Percentiles rank a stretch among this genome's conserved stretches.
These are phyloP conservation scores for Tetrahymena borealis DNA, from an alignment of 73 alveolate species.

Conservation along the genomic window DNA sequence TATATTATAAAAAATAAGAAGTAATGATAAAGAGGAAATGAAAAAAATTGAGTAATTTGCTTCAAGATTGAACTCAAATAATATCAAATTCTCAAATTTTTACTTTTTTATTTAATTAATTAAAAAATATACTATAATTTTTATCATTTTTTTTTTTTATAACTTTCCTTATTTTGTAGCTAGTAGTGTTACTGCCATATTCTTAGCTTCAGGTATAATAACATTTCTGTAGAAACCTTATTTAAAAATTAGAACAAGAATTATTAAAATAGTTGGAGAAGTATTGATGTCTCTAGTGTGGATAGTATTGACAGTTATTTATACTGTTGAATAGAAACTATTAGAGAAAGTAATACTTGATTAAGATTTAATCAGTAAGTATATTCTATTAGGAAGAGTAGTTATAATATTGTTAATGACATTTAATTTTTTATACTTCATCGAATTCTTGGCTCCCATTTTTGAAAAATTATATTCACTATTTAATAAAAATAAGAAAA, in stretches of 20 bases:
- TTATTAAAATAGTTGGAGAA: background rate
- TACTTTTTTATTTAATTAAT: background rate
- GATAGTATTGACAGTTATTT: background rate
- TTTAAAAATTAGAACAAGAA: background rate
- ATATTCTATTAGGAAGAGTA: background rate
- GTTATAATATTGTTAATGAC: background rate
- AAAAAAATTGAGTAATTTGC: background rate
- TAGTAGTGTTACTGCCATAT: background rate
- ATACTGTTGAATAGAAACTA: background rate
- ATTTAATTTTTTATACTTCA: no score
- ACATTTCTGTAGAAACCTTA: background rate
- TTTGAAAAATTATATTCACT: no score
- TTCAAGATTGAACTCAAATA: background rate
- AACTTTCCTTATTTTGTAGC: background rate
- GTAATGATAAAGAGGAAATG: background rate
- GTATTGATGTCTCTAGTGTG: background rate
- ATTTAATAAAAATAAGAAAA: no score
- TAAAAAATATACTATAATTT: background rate
- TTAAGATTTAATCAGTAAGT: background rate
- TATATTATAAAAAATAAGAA: no score
- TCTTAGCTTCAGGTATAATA: background rate
- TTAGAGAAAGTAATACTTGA: background rate
- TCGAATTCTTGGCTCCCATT: no score
- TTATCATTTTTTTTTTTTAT: background rate
- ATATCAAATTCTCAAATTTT: background rate